Percentiles rank a stretch among this genome's conserved stretches.
These are phyloP conservation scores for Marasmius sp. DNA, from an alignment of 1,284 basidiomycete genomes.

Conservation along the genomic window DNA sequence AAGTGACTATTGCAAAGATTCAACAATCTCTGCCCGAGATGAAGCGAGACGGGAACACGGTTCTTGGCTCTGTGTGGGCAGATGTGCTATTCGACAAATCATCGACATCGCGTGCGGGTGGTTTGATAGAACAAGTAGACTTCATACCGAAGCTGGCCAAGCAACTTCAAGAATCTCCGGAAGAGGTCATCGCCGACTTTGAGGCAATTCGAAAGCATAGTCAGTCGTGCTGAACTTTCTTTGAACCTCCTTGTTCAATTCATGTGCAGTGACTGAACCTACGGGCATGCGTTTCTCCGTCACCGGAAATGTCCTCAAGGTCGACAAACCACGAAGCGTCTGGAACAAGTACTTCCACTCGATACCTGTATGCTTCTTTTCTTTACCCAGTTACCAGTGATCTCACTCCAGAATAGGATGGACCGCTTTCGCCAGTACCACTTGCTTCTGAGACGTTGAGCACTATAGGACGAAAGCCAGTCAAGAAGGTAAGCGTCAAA, in stretches of 20 bases:
- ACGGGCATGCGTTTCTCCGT: constrained; percentile 86
- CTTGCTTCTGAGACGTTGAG: constrained; percentile 74
- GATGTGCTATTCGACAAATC: constrained; percentile 70
- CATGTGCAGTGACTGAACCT: constrained; percentile 69
- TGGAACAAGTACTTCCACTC: constrained; percentile 72
- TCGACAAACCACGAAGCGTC: constrained; percentile 71
- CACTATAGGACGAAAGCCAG: constrained; percentile 71
- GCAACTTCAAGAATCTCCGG: constrained; percentile 74
- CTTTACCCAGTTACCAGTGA: neutral
- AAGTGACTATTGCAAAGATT: constrained; percentile 86
- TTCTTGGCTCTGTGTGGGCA: constrained; percentile 74
- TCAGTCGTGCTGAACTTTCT: constrained; percentile 39
- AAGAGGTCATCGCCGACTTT: constrained; percentile 70
- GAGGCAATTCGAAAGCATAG: constrained; percentile 70
- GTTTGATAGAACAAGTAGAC: constrained; percentile 75
- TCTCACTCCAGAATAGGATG: constrained; percentile 39
- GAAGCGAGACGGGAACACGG: constrained; percentile 87
- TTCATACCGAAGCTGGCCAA: constrained; percentile 79
- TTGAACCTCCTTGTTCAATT: neutral
- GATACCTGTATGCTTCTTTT: constrained; percentile 51
- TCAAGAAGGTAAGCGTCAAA: constrained; percentile 54
- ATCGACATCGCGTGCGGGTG: constrained; percentile 75
- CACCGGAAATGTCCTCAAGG: constrained; percentile 76
- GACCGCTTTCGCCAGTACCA: constrained; percentile 66
- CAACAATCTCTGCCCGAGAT: constrained; percentile 91